phyloP scores from a whole-genome alignment of 371 early-diverging fungal genomes.

The Mucor circinelloides region DNA sequence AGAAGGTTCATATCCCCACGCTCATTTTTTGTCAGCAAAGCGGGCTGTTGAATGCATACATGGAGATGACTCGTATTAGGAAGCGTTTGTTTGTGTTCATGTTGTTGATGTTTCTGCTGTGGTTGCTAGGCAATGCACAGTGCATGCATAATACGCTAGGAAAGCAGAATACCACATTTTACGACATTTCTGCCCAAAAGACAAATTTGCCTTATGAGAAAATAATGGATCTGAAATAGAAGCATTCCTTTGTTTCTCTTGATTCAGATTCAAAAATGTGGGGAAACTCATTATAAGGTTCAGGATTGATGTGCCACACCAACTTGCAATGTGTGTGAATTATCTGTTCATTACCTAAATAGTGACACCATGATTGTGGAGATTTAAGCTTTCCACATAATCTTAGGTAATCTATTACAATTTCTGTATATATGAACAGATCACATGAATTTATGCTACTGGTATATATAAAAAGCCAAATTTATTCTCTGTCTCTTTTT shows the following conservation, averaged over 20 bases:
- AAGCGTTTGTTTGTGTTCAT: too few relatives aligned
- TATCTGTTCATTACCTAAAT: background rate
- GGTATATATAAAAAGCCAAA: background rate
- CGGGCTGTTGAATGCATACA: too few relatives aligned
- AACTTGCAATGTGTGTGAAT: slow-evolving; percentile 3
- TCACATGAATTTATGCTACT: slow-evolving; percentile 1
- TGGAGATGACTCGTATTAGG: too few relatives aligned
- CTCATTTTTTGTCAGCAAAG: background rate
- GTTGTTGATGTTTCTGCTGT: too few relatives aligned
- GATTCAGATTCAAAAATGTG: background rate
- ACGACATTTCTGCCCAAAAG: too few relatives aligned
- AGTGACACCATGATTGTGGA: background rate
- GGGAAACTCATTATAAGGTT: background rate
- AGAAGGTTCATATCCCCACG: background rate
- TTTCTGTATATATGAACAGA: background rate
- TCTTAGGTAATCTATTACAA: background rate
- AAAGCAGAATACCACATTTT: too few relatives aligned
- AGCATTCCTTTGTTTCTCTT: background rate
- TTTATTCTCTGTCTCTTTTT: background rate
- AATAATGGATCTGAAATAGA: background rate
- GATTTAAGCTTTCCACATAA: background rate
- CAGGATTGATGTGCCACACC: slow-evolving; percentile 4
- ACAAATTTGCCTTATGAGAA: background rate
- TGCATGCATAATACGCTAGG: too few relatives aligned
- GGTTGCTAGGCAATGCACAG: too few relatives aligned